Evolutionary conservation across 768 basidiomycete genomes (phyloP), one percentile per base, ranked within the genome.

Genomic region (Lepiota venenata): DNA sequence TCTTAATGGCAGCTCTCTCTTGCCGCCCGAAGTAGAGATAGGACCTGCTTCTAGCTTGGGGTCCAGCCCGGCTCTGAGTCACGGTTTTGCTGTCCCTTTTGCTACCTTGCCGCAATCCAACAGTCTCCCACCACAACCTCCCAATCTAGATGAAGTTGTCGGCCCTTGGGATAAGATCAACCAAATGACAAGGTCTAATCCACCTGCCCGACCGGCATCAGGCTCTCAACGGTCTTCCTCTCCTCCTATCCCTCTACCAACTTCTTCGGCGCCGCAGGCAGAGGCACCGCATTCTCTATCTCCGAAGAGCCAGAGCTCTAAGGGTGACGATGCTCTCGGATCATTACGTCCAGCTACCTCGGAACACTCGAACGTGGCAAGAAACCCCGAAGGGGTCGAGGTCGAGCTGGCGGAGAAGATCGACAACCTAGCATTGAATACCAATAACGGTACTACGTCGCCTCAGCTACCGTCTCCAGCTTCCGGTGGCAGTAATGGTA

Each of bases 401-500:
- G 60, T 44, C n/a, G 72, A 73, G 44, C 38, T 71, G 18, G 47
- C 63, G 9, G 78, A 77, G 47, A 71, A 71, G 32, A 71, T 77
- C 40, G 77, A 73, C 42, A 79, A 70, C 15, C 69, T 84, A 2
- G 78, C 78, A 12, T 76, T 87, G 46, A 81, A 74, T 55, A 84
- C 80, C 0, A 74, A 74, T 8, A 62, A 74, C 56, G 82, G 76
- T 5, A 78, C 79, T 36, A 81, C 76, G 0, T 91, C 89, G 14
- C 89, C 89, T 3, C 87, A 90, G 63, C 65, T 91, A 25, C 87
- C 89, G 12, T 89, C 87, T 3, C 90, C 90, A 42, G 82, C 82
- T 45, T 88, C 87, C 18, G 81, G 83, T 52, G 74, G 79, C 8
- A 81, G 85, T 36, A 73, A 74, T 4, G 62, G 69, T 47, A 75